Evolutionary conservation across 495 filamentous ascomycete species (phyloP).

Genomic region (Hypomontagnella submonticulosa): DNA sequence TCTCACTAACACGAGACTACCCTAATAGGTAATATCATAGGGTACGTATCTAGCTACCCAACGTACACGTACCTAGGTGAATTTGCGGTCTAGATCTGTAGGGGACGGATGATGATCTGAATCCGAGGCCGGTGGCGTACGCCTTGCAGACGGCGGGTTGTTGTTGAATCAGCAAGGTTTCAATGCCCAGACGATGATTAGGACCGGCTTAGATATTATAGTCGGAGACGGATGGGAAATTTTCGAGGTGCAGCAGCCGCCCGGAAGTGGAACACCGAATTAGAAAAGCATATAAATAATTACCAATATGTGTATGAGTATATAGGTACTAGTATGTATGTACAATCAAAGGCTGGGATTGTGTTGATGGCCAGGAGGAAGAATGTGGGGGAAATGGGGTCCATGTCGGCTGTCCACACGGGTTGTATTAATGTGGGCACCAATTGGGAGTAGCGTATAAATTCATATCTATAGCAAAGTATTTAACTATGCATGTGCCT

Average conservation of each 20-base stretch:
- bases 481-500: neutral
- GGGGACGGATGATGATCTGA: conserved; percentile 34
- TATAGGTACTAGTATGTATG: conserved; percentile 4
- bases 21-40: neutral
- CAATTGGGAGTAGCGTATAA: neutral
- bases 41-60: conserved; percentile 36
- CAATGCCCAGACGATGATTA: conserved; percentile 22
- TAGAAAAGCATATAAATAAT: conserved; percentile 19
- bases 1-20: neutral
- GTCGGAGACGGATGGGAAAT: conserved; percentile 27
- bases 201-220: conserved; percentile 15
- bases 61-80: conserved; percentile 39
- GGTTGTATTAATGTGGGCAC: conserved; percentile 1
- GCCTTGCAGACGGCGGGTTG: conserved; percentile 27
- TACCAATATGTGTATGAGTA: conserved; percentile 9
- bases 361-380: neutral
- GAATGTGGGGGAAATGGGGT: neutral
- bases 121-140: conserved; percentile 41
- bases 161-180: conserved; percentile 31
- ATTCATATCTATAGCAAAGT: neutral
- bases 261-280: conserved; percentile 32
- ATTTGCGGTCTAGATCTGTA: conserved; percentile 30
- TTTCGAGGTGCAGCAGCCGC: conserved; percentile 33
- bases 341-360: neutral
- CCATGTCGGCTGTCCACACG: conserved; percentile 1